Conservation (phyloP, 768 basidiomycete species). For the Rhizopogon vinicolor region DNA sequence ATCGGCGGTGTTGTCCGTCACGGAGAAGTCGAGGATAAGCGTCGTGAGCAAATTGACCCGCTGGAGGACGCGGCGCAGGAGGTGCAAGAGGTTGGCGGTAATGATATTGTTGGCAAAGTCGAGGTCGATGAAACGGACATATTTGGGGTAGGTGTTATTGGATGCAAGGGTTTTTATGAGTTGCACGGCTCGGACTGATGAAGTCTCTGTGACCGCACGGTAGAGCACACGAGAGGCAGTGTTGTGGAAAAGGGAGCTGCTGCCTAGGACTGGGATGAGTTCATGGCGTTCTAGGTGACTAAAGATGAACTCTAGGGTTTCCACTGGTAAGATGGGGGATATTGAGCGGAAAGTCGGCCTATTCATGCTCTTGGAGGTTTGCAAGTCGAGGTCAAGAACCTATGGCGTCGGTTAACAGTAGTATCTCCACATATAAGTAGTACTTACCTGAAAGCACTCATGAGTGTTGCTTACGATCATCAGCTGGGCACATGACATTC, state of each 20-base stretch:
- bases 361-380: not conserved
- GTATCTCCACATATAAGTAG: no score
- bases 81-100: constrained; percentile 45
- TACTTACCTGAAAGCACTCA: no score
- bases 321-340: constrained; percentile 26
- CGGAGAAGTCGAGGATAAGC: constrained; percentile 48
- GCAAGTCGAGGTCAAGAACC: not conserved
- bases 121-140: constrained; percentile 46
- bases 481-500: no score
- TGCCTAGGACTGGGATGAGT: constrained; percentile 19
- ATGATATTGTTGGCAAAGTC: constrained; percentile 33
- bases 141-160: constrained; percentile 30
- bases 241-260: constrained; percentile 22
- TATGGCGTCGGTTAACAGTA: not conserved
- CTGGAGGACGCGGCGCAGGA: constrained; percentile 41
- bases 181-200: constrained; percentile 24
- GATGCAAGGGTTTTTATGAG: constrained; percentile 38
- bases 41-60: constrained; percentile 33
- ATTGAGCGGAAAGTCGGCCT: not conserved
- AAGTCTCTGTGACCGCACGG: constrained; percentile 30
- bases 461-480: no score
- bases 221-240: constrained; percentile 31
- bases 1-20: constrained; percentile 23
- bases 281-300: constrained; percentile 19
- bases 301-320: constrained; percentile 31